These are phyloP conservation scores for Pleurotus ostreatus DNA, from an alignment of 768 basidiomycete species.

Conservation along the genomic window DNA sequence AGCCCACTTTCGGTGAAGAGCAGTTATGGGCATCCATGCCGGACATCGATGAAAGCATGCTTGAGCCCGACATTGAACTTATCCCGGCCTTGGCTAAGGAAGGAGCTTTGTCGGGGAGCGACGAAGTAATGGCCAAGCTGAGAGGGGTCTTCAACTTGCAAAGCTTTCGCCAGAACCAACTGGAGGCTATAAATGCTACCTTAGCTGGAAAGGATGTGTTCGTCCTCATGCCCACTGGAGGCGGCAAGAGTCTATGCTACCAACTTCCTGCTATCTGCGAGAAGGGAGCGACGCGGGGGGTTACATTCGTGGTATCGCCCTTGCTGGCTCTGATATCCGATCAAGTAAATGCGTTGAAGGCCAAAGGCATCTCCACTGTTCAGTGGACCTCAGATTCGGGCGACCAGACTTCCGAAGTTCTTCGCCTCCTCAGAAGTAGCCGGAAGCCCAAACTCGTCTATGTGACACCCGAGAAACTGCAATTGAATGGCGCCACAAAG, in stretches of 20 bases:
- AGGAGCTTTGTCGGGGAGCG: neutral
- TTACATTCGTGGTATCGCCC: constrained; percentile 89
- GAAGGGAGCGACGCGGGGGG: constrained; percentile 66
- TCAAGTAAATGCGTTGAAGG: constrained; percentile 68
- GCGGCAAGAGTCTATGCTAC: constrained; percentile 86
- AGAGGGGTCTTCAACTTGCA: constrained; percentile 58
- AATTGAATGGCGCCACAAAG: constrained; percentile 53
- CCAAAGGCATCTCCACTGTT: constrained; percentile 66
- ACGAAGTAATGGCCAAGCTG: constrained; percentile 54
- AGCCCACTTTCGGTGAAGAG: constrained; percentile 4
- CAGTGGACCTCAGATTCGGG: constrained; percentile 58
- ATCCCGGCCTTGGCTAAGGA: neutral
- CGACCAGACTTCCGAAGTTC: constrained; percentile 21
- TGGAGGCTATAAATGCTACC: constrained; percentile 79
- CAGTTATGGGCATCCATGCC: neutral
- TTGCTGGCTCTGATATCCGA: constrained; percentile 86
- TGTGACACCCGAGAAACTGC: constrained; percentile 88
- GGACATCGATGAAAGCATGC: neutral
- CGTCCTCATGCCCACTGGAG: constrained; percentile 95
- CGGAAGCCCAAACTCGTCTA: constrained; percentile 72
- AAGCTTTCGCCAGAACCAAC: constrained; percentile 77
- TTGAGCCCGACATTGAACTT: neutral
- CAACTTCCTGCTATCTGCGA: constrained; percentile 87
- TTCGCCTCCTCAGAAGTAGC: constrained; percentile 38
- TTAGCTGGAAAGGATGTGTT: constrained; percentile 84